Evolutionary conservation across 2,329 filamentous ascomycete species (phyloP).

Genomic region (Calonectria ilicicola): DNA sequence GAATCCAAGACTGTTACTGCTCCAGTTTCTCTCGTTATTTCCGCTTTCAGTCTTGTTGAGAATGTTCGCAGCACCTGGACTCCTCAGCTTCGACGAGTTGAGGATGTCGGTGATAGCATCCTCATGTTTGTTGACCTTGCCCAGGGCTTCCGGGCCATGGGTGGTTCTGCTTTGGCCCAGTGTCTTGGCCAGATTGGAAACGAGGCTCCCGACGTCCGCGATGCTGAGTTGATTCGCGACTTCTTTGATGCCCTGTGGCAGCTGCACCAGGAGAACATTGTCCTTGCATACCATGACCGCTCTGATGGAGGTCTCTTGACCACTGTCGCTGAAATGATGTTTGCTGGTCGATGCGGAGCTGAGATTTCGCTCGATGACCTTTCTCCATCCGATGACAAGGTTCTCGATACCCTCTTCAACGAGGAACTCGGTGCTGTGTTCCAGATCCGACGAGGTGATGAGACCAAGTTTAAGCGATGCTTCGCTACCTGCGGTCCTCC

Average conservation of each 20-base stretch:
- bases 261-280: slow-evolving; percentile 69
- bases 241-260: slow-evolving; percentile 88
- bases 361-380: slow-evolving; percentile 86
- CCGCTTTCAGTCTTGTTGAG: slow-evolving; percentile 87
- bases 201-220: slow-evolving; percentile 86
- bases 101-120: slow-evolving; percentile 90
- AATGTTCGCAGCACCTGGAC: slow-evolving; percentile 93
- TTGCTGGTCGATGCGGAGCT: slow-evolving; percentile 90
- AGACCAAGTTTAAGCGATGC: slow-evolving; percentile 86
- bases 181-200: slow-evolving; percentile 88
- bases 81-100: slow-evolving; percentile 82
- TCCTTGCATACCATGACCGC: slow-evolving; percentile 94
- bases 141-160: slow-evolving; percentile 82
- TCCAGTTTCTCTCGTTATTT: slow-evolving; percentile 90
- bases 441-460: slow-evolving; percentile 88
- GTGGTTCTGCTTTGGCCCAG: slow-evolving; percentile 92
- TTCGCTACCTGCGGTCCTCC: slow-evolving; percentile 93
- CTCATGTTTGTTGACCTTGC: slow-evolving; percentile 94
- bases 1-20: slow-evolving; percentile 88
- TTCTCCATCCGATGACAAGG: slow-evolving; percentile 69
- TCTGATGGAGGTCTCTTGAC: slow-evolving; percentile 95
- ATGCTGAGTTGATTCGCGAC: slow-evolving; percentile 84
- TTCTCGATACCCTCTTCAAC: slow-evolving; percentile 89
- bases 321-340: slow-evolving; percentile 96
- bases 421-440: slow-evolving; percentile 97